Percentiles rank a stretch among this genome's conserved stretches.
Conservation (phyloP, 2,329 filamentous ascomycete species). For the Triangularia verruculosa region DNA sequence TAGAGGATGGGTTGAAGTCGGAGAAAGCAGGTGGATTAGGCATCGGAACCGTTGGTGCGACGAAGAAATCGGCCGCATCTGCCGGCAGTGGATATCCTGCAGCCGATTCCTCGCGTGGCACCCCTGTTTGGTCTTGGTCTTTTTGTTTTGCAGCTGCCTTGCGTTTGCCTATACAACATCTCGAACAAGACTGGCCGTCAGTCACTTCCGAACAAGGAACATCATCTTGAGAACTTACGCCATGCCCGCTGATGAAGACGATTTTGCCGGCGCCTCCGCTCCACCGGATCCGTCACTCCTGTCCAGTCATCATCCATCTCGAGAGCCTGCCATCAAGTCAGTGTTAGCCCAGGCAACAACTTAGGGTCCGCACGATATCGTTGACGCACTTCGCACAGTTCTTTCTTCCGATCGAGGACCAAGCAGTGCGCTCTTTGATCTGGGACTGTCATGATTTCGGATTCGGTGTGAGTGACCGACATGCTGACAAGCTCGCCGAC, state of each 20-base stretch:
- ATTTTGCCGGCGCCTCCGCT: background rate
- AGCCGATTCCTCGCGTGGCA: background rate
- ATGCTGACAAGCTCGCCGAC: background rate
- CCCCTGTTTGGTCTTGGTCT: background rate
- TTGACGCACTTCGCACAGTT: background rate
- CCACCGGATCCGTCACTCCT: background rate
- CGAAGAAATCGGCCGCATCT: background rate
- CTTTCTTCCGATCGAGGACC: background rate
- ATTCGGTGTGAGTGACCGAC: background rate
- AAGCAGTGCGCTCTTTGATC: background rate
- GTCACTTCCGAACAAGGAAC: background rate
- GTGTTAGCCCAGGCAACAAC: background rate
- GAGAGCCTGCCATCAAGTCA: background rate
- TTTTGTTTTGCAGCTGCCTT: background rate
- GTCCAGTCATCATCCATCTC: background rate
- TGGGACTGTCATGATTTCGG: background rate
- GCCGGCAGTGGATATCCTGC: background rate
- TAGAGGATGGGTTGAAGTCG: background rate
- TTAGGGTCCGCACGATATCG: background rate
- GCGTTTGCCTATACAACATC: background rate
- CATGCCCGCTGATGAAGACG: conserved; percentile 1
- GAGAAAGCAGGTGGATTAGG: background rate
- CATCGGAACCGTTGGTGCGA: background rate
- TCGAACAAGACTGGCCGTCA: background rate
- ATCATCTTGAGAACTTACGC: background rate